Conservation (phyloP, 257 asterid species). For the Craterostigma plantagineum region DNA sequence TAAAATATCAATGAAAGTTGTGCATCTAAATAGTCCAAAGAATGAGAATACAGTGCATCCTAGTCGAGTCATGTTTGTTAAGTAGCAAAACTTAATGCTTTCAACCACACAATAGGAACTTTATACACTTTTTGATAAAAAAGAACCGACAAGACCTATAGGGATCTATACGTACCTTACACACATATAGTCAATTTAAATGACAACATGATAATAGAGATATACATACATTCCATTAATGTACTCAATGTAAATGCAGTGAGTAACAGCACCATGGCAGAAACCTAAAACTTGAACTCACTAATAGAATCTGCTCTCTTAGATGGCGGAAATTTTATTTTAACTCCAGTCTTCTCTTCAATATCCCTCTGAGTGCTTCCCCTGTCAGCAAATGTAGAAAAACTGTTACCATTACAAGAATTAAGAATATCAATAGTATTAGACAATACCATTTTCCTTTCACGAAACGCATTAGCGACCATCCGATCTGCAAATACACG, state of each 20-base stretch:
- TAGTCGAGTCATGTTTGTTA: no score
- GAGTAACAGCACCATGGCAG: neutral
- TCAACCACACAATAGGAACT: no score
- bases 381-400: slow-evolving; percentile 18
- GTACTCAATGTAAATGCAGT: no score
- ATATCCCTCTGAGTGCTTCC: slow-evolving; percentile 45
- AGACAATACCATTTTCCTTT: slow-evolving; percentile 54
- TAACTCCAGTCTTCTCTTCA: slow-evolving; percentile 46
- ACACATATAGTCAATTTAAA: no score
- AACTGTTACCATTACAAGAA: neutral
- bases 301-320: slow-evolving; percentile 46
- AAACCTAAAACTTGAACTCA: slow-evolving; percentile 26
- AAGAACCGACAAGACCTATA: neutral
- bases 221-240: no score
- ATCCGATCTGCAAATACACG: slow-evolving; percentile 51
- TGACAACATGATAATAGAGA: no score
- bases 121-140: neutral
- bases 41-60: no score
- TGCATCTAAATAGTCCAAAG: no score
- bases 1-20: no score
- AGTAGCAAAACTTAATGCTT: no score
- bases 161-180: no score
- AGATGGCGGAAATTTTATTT: slow-evolving; percentile 44
- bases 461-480: slow-evolving; percentile 57
- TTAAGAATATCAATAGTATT: slow-evolving; percentile 5